Evolutionary conservation across 2,329 filamentous ascomycete genomes (phyloP), one percentile per base, ranked within the genome.

Genomic region (Nothophoma quercina): DNA sequence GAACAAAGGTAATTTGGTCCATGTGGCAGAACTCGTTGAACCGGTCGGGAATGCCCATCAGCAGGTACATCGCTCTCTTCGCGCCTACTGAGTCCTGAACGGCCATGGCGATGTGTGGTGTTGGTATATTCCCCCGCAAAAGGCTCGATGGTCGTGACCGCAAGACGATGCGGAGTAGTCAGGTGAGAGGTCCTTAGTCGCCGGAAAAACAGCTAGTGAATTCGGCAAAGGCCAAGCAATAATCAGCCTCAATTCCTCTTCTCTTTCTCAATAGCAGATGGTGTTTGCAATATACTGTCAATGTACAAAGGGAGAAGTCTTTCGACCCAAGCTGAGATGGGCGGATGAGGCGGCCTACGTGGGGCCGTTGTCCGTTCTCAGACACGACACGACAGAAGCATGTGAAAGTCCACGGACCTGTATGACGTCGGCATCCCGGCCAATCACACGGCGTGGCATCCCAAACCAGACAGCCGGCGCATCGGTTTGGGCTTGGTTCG

Each of bases 1-100:
- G 66, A 38, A 71, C 67, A 39, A 73, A 74, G 50, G 70, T 72
- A 53, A 71, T 67, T 43, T 73, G 70, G 41, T 74, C 70, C 63
- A 74, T 68, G 54, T 72, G 71, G 49, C 64, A 67, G 59, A 73
- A 74, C 43, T 70, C 70, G 38, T 69, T 63, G 65, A 74, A 74
- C 48, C 69, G 65, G 46, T 71, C 65, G 5, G 71, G 71, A 13
- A 73, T 67, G 22, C 65, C 68, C 55, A 72, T 71, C 47, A 74
- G 67, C 41, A 74, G 56, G 19, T 58, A 59, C 43, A 66, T 58
- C 7, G 71, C 71, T 36, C 68, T 55, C 30, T 64, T 58, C 8
- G 70, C 66, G 42, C 71, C 71, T n/a, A 63, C 42, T 13, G 55
- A 56, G 26, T 60, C 62, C 15, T 48, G 60, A 7, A 67, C 53